A percentile compares a stretch with the other conserved stretches of the same genome.
These are phyloP conservation scores for Wickerhamiella sorbophila DNA, from an alignment of 805 yeast species.

Conservation along the genomic window DNA sequence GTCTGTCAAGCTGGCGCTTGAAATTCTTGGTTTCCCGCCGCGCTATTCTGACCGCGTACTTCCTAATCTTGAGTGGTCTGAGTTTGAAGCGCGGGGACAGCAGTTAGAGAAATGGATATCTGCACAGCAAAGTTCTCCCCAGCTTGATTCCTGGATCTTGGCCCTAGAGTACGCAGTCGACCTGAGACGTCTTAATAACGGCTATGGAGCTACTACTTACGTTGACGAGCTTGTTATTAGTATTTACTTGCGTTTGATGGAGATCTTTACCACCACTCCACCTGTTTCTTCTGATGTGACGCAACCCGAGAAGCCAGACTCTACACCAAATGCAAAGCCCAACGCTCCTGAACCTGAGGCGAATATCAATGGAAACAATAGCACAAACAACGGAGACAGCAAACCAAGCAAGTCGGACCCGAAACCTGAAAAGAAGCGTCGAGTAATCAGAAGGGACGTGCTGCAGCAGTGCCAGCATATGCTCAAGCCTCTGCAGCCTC, in stretches of 20 bases:
- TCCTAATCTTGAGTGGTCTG: slow-evolving; percentile 27
- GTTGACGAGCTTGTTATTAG: slow-evolving; percentile 62
- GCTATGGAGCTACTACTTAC: slow-evolving; percentile 60
- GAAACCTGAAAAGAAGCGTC: slow-evolving; percentile 2
- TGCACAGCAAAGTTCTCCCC: slow-evolving; percentile 6
- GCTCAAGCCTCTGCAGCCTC: slow-evolving; percentile 10
- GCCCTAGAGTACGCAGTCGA: slow-evolving; percentile 29
- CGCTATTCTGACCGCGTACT: slow-evolving; percentile 40
- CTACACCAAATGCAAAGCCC: neutral
- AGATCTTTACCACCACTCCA: neutral
- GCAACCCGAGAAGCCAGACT: neutral
- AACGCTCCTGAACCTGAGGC: neutral
- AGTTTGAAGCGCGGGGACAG: slow-evolving; percentile 28
- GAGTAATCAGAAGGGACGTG: slow-evolving; percentile 15
- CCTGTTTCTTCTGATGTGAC: neutral
- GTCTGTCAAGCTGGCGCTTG: slow-evolving; percentile 39
- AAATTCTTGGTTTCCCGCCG: slow-evolving; percentile 30
- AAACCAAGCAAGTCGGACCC: neutral
- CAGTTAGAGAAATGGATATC: slow-evolving; percentile 17
- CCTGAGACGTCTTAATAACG: slow-evolving; percentile 58
- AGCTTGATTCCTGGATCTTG: slow-evolving; percentile 10
- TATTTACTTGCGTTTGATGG: slow-evolving; percentile 38
- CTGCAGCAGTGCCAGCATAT: slow-evolving; percentile 14
- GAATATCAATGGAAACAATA: neutral
- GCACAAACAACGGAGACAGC: neutral